Evolutionary conservation across 129 eudicot genomes (phyloP), one percentile per base, ranked within the genome.

Genomic region (Sambucus nigra): DNA sequence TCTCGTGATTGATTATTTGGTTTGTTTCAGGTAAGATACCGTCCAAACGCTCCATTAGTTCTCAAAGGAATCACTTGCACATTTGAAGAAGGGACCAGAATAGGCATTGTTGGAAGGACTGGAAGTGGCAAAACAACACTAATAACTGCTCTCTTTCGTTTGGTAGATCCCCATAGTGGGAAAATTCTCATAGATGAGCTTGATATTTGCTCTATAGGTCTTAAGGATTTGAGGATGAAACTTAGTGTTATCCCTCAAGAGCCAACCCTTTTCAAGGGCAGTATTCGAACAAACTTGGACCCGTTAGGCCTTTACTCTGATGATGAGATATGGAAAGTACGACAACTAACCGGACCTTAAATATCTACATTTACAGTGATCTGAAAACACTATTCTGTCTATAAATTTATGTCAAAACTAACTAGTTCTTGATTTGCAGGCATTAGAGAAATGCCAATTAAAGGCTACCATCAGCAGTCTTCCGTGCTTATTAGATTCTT

Each of bases 61-160:
- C 92, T 88, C 41, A 83, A 84, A 60, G 96, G 94, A 51, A 88
- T 88, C 55, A 80, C 77, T 1, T 83, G 96, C 51, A 83, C 84
- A 26, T 80, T 88, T 61, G 58, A 55, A 58, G 91, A 83, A 78
- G 91, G 96, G 56, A 83, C 64, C 1, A 68, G 94, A 73, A 77
- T 83, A 45, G 96, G 96, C 27, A 82, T 88, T 42, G 96, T 83
- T 5, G 96, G 96, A 63, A 65, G 96, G 68, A 88, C 96, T 0
- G 96, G 96, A 66, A 88, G 96, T 53, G 96, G 96, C 13, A 88
- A 88, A 71, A 88, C 96, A 1, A 88, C 96, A 25, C 48, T 87
- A 1, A 76, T 87, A 46, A 75, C 91, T 41, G 78, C 96, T 23
- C 51, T 88, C 38, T 88, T 88, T 51, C 82, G 91, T 25, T 63